Percentiles rank a stretch among this genome's conserved stretches.
Conservation (phyloP, 495 filamentous ascomycete species). For the Halenospora varia region DNA sequence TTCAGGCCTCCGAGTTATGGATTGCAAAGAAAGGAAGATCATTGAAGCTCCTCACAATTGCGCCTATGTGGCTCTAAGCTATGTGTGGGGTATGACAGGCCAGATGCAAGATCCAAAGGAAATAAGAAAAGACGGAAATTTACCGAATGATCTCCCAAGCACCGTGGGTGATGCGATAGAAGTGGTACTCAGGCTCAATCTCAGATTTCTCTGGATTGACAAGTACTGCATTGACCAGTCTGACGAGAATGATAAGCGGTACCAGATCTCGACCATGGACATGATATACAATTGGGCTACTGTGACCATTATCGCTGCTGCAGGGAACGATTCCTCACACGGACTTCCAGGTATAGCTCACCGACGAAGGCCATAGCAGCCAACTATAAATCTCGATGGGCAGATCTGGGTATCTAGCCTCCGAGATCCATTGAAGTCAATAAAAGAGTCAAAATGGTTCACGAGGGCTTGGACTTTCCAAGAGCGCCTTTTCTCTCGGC, state of each 20-base stretch:
- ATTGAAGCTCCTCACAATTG: not conserved
- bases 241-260: slow-evolving; percentile 20
- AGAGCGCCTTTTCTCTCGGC: slow-evolving; percentile 30
- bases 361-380: not conserved
- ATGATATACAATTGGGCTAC: not conserved
- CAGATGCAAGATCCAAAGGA: not conserved
- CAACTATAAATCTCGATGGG: not conserved
- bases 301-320: not conserved
- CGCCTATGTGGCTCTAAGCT: not conserved
- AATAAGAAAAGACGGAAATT: not conserved
- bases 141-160: not conserved
- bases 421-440: not conserved
- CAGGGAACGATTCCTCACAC: not conserved
- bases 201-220: not conserved
- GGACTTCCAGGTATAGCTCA: not conserved
- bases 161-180: slow-evolving; percentile 32
- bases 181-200: slow-evolving; percentile 8
- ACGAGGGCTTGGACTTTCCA: slow-evolving; percentile 35
- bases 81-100: not conserved
- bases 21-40: slow-evolving; percentile 19
- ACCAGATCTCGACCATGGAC: slow-evolving; percentile 20
- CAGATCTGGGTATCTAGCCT: not conserved
- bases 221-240: not conserved
- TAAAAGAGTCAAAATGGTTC: slow-evolving; percentile 20
- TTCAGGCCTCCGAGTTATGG: slow-evolving; percentile 21